Conservation (phyloP, 805 yeast genomes). For the Ogataea populi-albae region DNA sequence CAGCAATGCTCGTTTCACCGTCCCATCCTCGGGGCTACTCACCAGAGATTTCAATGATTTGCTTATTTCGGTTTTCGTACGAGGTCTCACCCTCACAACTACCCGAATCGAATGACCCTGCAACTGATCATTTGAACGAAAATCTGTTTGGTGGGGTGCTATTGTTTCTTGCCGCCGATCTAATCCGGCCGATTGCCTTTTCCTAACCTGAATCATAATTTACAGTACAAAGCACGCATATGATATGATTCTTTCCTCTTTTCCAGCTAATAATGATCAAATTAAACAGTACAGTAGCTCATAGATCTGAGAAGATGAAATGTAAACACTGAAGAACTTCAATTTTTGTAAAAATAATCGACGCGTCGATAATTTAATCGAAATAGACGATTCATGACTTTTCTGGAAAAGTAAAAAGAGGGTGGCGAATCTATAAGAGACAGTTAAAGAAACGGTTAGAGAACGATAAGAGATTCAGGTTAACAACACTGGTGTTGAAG, state of each 20-base stretch:
- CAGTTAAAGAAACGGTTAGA: no score
- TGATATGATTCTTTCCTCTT: no score
- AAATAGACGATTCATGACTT: no score
- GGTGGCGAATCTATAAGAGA: neutral
- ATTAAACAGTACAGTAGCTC: no score
- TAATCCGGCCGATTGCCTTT: slow-evolving; percentile 6
- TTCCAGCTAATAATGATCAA: no score
- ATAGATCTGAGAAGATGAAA: no score
- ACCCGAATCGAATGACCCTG: slow-evolving; percentile 18
- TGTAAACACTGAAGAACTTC: slow-evolving; percentile 1
- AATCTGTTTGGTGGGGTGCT: no score
- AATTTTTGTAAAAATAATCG: slow-evolving; percentile 7
- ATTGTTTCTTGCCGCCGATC: no score
- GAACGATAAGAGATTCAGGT: no score
- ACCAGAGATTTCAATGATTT: slow-evolving; percentile 23
- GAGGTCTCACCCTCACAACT: slow-evolving; percentile 52
- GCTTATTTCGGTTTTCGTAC: slow-evolving; percentile 28
- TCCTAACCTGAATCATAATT: slow-evolving; percentile 16
- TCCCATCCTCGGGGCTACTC: slow-evolving; percentile 28
- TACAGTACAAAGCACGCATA: no score
- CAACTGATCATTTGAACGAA: neutral
- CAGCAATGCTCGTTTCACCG: slow-evolving; percentile 5
- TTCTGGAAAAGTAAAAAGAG: neutral
- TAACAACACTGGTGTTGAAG: no score
- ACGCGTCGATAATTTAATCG: no score